Conservation (phyloP, 306 rosid species). For the Lotus japonicus region DNA sequence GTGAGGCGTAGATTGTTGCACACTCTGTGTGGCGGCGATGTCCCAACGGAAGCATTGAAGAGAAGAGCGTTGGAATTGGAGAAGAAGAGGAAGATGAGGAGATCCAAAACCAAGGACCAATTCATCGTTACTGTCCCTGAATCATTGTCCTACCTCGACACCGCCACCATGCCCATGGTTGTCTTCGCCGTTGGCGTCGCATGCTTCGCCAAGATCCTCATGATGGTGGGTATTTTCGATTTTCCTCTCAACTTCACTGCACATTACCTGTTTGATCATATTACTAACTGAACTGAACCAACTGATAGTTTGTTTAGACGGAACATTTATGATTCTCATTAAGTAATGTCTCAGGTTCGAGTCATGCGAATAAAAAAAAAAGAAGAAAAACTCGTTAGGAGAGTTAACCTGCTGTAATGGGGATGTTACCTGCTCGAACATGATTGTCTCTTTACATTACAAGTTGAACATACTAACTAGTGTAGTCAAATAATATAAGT, state of each 20-base stretch:
- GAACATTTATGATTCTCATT: too few species aligned
- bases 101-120: constrained; percentile 36
- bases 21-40: constrained; percentile 4
- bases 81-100: constrained; percentile 34
- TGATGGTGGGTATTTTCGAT: constrained; percentile 26
- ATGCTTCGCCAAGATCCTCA: constrained; percentile 51
- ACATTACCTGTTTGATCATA: constrained; percentile 24
- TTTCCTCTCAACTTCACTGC: neutral
- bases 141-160: constrained; percentile 62
- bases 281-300: neutral
- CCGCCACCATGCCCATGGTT: constrained; percentile 75
- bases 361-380: too few species aligned
- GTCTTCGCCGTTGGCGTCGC: constrained; percentile 45
- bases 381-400: too few species aligned
- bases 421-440: too few species aligned
- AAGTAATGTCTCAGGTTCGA: too few species aligned
- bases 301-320: too few species aligned
- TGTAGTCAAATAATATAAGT: too few species aligned
- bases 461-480: too few species aligned
- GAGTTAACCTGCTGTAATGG: too few species aligned
- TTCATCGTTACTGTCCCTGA: constrained; percentile 61
- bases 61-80: constrained; percentile 39
- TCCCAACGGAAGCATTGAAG: constrained; percentile 5
- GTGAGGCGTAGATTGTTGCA: constrained; percentile 25
- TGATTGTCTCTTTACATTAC: too few species aligned